A percentile compares a stretch with the other conserved stretches of the same genome.
Conservation (phyloP, 768 basidiomycete genomes). For the Leccinum pellstonianum region DNA sequence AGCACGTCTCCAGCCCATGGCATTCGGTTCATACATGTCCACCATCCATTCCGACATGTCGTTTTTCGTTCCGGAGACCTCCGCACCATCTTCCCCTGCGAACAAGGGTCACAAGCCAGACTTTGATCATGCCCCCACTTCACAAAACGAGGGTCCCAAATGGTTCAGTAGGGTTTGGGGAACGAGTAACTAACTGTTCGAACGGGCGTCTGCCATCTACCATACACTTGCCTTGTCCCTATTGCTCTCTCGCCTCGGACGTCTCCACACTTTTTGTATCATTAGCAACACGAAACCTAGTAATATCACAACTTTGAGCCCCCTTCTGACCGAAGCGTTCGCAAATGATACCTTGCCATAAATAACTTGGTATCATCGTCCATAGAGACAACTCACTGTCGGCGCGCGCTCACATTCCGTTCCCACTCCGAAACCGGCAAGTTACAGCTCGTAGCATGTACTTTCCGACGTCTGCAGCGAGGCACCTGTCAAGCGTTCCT, state of each 20-base stretch:
- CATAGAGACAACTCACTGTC: neutral
- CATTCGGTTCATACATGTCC: constrained; percentile 39
- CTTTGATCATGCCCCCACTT: constrained; percentile 5
- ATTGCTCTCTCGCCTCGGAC: constrained; percentile 8
- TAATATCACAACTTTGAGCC: constrained; percentile 18
- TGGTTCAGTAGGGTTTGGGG: constrained; percentile 33
- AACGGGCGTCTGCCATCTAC: constrained; percentile 7
- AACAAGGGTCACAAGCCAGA: constrained; percentile 21
- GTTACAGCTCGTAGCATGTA: constrained; percentile 51
- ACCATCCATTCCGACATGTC: constrained; percentile 35
- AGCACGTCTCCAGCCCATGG: constrained; percentile 59
- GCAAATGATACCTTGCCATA: too few relatives aligned
- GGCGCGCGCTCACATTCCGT: neutral
- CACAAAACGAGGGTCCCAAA: constrained; percentile 13
- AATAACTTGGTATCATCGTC: constrained; percentile 3
- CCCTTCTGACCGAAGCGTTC: neutral
- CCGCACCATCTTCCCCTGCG: constrained; percentile 14
- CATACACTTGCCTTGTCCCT: constrained; percentile 18
- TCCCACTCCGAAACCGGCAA: neutral
- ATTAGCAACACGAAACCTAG: constrained; percentile 25
- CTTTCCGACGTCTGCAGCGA: constrained; percentile 79
- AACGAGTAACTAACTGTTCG: constrained; percentile 10
- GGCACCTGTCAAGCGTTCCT: constrained; percentile 68
- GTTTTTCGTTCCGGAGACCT: constrained; percentile 23
- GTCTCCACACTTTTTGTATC: constrained; percentile 31